phyloP scores from a whole-genome alignment of 805 yeast species.

The Lachancea dasiensis region DNA sequence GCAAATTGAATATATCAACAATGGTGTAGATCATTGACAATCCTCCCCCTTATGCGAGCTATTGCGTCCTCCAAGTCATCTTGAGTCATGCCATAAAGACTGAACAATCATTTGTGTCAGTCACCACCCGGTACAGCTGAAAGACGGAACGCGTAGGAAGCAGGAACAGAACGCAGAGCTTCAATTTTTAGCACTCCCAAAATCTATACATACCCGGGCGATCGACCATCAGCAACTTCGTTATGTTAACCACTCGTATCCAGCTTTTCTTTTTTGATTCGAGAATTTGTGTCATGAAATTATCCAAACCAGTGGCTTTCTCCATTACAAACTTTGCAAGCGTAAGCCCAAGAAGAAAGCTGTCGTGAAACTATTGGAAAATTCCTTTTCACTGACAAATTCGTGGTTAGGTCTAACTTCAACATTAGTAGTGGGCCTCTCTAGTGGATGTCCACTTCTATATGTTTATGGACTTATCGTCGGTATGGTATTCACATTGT shows the following conservation, averaged over 20 bases:
- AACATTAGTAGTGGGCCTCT: slow-evolving; percentile 47
- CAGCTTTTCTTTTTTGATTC: no score
- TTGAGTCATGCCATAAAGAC: not conserved
- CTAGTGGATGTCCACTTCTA: slow-evolving; percentile 53
- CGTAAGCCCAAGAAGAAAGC: not conserved
- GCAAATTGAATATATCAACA: no score
- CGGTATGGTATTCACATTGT: slow-evolving; percentile 41
- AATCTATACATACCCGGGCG: no score
- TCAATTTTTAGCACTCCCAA: no score
- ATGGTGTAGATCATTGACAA: not conserved
- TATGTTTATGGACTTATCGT: slow-evolving; percentile 53
- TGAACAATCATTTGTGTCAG: no score
- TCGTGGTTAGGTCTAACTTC: slow-evolving; percentile 60
- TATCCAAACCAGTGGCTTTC: not conserved
- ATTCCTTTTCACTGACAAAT: slow-evolving; percentile 55
- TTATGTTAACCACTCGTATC: no score
- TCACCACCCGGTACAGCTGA: no score
- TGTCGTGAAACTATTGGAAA: slow-evolving; percentile 40
- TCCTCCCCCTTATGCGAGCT: not conserved
- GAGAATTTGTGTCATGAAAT: no score
- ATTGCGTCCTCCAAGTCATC: not conserved
- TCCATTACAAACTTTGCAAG: not conserved
- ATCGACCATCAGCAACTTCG: no score
- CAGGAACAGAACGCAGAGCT: no score
- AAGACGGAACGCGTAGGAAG: no score